These are phyloP conservation scores for Phaeosphaeria sp. DNA, from an alignment of 2,329 filamentous ascomycete species.

Conservation along the genomic window DNA sequence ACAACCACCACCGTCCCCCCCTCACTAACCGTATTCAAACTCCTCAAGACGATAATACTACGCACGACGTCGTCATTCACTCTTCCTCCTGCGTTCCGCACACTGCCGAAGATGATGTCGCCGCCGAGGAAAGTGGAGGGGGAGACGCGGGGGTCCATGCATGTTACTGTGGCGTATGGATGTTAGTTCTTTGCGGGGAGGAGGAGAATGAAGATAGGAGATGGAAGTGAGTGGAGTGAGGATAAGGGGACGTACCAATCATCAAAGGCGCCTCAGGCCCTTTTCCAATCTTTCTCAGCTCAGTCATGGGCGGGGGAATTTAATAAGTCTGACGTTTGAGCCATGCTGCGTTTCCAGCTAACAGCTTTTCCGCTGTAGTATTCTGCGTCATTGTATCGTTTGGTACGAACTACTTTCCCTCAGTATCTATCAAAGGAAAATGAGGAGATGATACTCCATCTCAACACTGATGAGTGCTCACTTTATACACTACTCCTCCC, in stretches of 20 bases:
- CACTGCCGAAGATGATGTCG: not conserved
- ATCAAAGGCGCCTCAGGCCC: not conserved
- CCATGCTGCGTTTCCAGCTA: not conserved
- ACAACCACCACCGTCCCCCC: conserved; percentile 2
- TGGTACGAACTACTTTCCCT: no score
- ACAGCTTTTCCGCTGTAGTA: not conserved
- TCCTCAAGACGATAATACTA: conserved; percentile 1
- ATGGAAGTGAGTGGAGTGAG: not conserved
- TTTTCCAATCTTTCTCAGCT: not conserved
- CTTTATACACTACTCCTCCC: no score
- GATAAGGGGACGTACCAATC: not conserved
- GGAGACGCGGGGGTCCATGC: conserved; percentile 10
- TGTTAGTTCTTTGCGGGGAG: no score
- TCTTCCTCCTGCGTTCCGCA: conserved; percentile 1
- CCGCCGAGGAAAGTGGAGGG: conserved; percentile 2
- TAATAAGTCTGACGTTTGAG: not conserved
- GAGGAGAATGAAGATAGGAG: not conserved
- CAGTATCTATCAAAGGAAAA: no score
- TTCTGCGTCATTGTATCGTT: not conserved
- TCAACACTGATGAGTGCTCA: no score
- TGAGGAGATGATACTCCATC: no score
- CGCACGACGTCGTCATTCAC: not conserved
- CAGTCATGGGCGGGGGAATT: not conserved
- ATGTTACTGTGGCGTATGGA: not conserved
- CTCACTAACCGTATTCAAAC: not conserved